These are phyloP conservation scores for Fraxinus sp. DNA, from an alignment of 305 asterid genomes.

Conservation along the genomic window DNA sequence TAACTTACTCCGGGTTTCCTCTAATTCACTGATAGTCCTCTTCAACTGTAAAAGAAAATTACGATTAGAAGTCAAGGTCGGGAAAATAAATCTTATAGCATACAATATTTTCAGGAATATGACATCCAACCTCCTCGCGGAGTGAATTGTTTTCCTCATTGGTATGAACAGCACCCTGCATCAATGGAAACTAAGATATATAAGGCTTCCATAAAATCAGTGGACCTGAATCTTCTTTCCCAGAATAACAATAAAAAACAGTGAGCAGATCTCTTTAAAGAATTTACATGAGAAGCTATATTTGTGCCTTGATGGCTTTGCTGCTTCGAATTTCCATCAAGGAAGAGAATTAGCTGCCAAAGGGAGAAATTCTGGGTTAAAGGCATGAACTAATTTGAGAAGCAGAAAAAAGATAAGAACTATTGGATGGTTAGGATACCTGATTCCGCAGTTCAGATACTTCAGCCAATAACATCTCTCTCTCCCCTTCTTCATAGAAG, in stretches of 20 bases:
- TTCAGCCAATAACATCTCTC: constrained; percentile 75
- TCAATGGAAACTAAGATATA: constrained; percentile 18
- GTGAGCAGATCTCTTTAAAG: constrained; percentile 19
- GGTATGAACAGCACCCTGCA: constrained; percentile 43
- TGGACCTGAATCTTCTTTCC: constrained; percentile 12
- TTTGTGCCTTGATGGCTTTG: constrained; percentile 39
- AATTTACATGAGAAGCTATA: constrained; percentile 37
- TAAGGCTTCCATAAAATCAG: constrained; percentile 18
- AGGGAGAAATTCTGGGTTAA: constrained; percentile 11
- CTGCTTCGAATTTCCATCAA: constrained; percentile 60
- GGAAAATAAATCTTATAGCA: constrained; percentile 13
- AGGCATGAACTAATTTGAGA: constrained; percentile 15
- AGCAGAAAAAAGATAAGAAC: constrained; percentile 8
- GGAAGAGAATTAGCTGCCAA: constrained; percentile 54
- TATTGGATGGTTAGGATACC: constrained; percentile 39
- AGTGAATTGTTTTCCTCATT: constrained; percentile 44
- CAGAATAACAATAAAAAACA: constrained; percentile 4
- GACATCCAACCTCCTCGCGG: constrained; percentile 54
- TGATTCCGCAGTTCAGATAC: constrained; percentile 79
- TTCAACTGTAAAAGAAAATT: constrained; percentile 50
- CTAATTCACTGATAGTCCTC: constrained; percentile 61
- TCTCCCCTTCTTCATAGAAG: constrained; percentile 96
- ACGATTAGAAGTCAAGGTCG: constrained; percentile 22
- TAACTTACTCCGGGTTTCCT: constrained; percentile 60
- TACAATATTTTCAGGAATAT: constrained; percentile 14